A percentile compares a stretch with the other conserved stretches of the same genome.
Evolutionary conservation across 805 yeast species (phyloP).

Genomic region (Wickerhamomyces canadensis): DNA sequence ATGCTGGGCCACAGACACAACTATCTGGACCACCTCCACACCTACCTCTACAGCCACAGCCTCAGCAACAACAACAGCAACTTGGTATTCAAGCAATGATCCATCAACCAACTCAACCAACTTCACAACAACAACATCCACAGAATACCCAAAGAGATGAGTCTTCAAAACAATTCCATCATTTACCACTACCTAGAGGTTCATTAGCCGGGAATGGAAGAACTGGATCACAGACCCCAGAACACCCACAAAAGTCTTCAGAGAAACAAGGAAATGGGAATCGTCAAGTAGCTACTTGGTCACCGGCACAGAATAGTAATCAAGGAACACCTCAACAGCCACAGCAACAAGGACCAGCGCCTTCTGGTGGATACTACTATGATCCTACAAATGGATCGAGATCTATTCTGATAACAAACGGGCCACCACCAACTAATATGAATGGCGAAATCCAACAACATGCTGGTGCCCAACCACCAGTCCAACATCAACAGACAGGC

Average conservation of each 20-base stretch:
- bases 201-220: constrained; percentile 10
- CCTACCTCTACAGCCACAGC: too few species aligned
- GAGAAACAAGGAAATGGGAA: neutral
- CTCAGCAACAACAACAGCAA: constrained; percentile 1
- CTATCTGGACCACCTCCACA: too few species aligned
- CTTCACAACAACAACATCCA: constrained; percentile 15
- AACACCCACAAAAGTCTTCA: neutral
- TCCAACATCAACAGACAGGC: neutral
- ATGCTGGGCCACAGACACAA: too few species aligned
- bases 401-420: neutral
- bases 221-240: constrained; percentile 13
- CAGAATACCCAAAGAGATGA: constrained; percentile 14
- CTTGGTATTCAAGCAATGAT: too few species aligned
- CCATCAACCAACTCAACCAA: constrained; percentile 2
- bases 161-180: constrained; percentile 20
- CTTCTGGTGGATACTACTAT: neutral
- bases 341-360: constrained; percentile 5
- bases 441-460: neutral
- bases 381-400: neutral
- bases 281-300: neutral
- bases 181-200: constrained; percentile 21
- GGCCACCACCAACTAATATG: too few species aligned
- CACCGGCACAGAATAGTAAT: constrained; percentile 11
- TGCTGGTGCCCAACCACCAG: neutral
- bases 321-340: constrained; percentile 21